phyloP scores from a whole-genome alignment of 2,329 filamentous ascomycete genomes.

The Claviceps capensis region DNA sequence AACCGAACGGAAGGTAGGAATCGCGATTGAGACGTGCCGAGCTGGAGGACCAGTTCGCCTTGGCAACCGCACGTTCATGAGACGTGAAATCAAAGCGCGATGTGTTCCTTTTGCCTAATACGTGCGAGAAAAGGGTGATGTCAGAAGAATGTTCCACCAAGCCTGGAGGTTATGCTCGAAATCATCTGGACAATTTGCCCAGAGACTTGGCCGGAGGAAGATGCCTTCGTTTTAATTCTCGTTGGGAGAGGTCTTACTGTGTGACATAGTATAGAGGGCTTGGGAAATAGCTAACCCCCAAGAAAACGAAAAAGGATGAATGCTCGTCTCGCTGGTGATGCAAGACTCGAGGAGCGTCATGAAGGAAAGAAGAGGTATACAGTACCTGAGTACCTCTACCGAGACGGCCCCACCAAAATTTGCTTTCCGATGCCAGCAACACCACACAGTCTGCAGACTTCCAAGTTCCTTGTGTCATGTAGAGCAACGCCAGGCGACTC shows the following conservation, averaged over 20 bases:
- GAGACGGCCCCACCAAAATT: neutral
- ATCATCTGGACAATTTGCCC: neutral
- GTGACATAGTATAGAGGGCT: conserved; percentile 25
- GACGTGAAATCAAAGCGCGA: conserved; percentile 88
- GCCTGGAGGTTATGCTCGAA: neutral
- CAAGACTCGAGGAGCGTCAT: neutral
- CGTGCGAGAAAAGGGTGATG: neutral
- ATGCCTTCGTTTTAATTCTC: neutral
- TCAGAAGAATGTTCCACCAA: neutral
- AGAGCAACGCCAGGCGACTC: no score
- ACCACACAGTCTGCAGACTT: neutral
- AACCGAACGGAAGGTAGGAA: conserved; percentile 82
- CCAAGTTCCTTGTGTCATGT: neutral
- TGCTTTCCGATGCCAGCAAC: no score
- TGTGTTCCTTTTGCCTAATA: conserved; percentile 68
- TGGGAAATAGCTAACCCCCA: neutral
- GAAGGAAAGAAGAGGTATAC: neutral
- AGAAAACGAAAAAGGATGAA: neutral
- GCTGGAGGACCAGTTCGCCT: conserved; percentile 67
- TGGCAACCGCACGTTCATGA: conserved; percentile 73
- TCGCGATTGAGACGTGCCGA: conserved; percentile 78
- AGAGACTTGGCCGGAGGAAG: neutral
- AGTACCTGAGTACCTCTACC: neutral
- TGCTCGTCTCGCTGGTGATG: neutral
- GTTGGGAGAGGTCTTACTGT: conserved; percentile 27